phyloP scores from a whole-genome alignment of 768 basidiomycete species.

The Russula earlei region DNA sequence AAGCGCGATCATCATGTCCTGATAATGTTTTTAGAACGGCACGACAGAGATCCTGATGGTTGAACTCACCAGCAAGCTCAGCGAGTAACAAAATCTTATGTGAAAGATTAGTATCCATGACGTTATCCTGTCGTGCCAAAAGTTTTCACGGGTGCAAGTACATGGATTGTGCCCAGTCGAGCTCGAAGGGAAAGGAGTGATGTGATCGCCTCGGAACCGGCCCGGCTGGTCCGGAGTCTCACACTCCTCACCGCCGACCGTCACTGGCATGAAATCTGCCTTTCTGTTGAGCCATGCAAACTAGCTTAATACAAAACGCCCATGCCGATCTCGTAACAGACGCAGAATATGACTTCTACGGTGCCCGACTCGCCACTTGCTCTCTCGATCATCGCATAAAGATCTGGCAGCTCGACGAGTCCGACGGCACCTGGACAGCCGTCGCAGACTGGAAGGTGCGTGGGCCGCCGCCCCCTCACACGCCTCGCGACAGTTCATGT shows the following conservation, averaged over 20 bases:
- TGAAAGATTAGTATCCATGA: slow-evolving; percentile 2
- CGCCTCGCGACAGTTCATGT: background rate
- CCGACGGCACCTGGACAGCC: slow-evolving; percentile 60
- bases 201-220: background rate
- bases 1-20: slow-evolving; percentile 80
- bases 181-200: background rate
- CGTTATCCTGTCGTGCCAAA: background rate
- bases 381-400: slow-evolving; percentile 84
- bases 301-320: slow-evolving; percentile 66
- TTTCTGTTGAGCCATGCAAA: slow-evolving; percentile 52
- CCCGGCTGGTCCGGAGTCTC: background rate
- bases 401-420: slow-evolving; percentile 72
- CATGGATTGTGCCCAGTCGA: no score
- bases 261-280: background rate
- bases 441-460: slow-evolving; percentile 89
- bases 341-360: slow-evolving; percentile 86
- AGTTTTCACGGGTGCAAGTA: no score
- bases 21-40: background rate
- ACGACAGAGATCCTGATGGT: background rate
- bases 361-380: slow-evolving; percentile 69
- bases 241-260: no score
- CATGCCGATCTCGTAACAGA: slow-evolving; percentile 80
- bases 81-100: slow-evolving; percentile 5
- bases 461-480: background rate
- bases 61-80: background rate